Base-by-base conservation (phyloP, 2,329 filamentous ascomycete species). In the Ilyonectria sp. region DNA sequence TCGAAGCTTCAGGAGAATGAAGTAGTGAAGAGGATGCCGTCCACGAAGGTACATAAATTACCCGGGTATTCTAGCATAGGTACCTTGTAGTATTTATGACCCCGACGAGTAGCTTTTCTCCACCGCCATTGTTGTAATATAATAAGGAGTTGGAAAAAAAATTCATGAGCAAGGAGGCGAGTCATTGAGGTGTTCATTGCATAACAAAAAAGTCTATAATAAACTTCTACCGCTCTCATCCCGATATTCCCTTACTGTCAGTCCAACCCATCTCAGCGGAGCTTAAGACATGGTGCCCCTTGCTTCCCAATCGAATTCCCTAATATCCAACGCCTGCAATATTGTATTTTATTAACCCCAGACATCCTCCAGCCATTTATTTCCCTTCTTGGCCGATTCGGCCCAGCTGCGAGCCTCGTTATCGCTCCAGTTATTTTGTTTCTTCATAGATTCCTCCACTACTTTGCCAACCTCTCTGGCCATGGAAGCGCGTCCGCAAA, bases 361-460 rank as follows among this genome's bases (percentile, higher is more conserved):
- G 49, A 87, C 85, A 80, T 88, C 85, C 71, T 87, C 85, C 70
- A 83, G 82, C 85, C 85, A 87, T 73, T 85, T 86, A n/a, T 81
- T 82, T 31, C 80, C 79, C 71, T 81, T 84, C 80, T 86, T 87
- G 44, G 86, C 74, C 17, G 75, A 79, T 68, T 85, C 84, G 26
- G 77, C 81, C 85, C 85, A 87, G 57, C 79, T 77, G 60, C 82
- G 82, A 15, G 82, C 78, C 50, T 84, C 79, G 7, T 65, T 71
- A 19, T 85, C 82, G 15, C 70, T 74, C 80, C 83, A 82, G 1
- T 74, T 76, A 65, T 81, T 82, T 40, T 71, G 69, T 23, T 67
- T 71, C 55, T 67, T 76, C 69, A 85, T 77, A 2, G 78, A 78
- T 19, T 77, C 73, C 17, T 81, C 81, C 10, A 86, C 69, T 1